phyloP scores from a whole-genome alignment of 2,329 filamentous ascomycete species.

The Colletotrichum gigasporum region DNA sequence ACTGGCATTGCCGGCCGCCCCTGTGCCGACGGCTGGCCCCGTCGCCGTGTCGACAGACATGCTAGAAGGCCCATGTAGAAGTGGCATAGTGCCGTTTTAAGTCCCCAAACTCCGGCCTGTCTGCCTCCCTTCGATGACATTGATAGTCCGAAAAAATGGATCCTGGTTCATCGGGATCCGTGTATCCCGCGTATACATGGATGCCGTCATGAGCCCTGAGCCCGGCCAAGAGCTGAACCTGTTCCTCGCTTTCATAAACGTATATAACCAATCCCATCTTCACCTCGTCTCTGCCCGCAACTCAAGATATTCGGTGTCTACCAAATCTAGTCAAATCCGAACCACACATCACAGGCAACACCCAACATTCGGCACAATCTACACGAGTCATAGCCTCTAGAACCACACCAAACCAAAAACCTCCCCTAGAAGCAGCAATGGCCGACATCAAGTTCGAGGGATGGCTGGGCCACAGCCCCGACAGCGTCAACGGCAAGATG shows the following conservation, averaged over 20 bases:
- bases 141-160: not conserved
- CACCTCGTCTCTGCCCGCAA: no score
- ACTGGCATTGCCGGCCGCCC: constrained; percentile 14
- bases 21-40: no score
- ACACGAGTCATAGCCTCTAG: no score
- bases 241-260: no score
- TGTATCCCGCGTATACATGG: not conserved
- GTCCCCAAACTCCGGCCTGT: constrained; percentile 19
- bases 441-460: constrained; percentile 59
- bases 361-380: not conserved
- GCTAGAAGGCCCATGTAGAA: not conserved
- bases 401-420: not conserved
- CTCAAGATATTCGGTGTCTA: no score
- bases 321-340: not conserved
- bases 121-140: constrained; percentile 18
- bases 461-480: constrained; percentile 56
- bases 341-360: no score
- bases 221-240: not conserved
- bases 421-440: constrained; percentile 41
- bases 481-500: constrained; percentile 60
- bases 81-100: constrained; percentile 18
- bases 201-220: constrained; percentile 25
- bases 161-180: not conserved
- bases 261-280: constrained; percentile 11
- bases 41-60: no score